phyloP scores from a whole-genome alignment of 495 filamentous ascomycete genomes.

The Podospora sp. region DNA sequence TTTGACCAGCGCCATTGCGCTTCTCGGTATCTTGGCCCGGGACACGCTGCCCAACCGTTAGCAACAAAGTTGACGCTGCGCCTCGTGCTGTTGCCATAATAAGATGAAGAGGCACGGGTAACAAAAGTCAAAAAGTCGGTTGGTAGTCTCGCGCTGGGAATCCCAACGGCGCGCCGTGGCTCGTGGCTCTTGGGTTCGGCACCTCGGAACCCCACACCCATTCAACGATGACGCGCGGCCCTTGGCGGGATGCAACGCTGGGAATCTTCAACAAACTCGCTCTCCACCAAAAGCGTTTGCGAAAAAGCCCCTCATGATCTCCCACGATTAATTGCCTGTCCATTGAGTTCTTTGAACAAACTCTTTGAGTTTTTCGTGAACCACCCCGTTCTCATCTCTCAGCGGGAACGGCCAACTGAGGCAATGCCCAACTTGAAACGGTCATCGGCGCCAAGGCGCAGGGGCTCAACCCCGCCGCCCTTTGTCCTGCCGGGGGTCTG shows the following conservation, averaged over 20 bases:
- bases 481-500: background rate
- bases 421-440: constrained; percentile 3
- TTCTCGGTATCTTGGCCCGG: background rate
- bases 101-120: background rate
- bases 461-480: background rate
- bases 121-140: background rate
- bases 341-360: no score
- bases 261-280: background rate
- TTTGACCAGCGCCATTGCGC: background rate
- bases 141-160: background rate
- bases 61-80: background rate
- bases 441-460: constrained; percentile 4
- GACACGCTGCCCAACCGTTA: background rate
- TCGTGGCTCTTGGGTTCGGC: background rate
- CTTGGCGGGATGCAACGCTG: background rate
- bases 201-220: background rate
- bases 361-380: no score
- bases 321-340: no score
- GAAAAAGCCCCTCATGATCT: no score
- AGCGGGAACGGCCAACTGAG: background rate
- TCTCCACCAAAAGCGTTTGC: background rate
- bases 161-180: background rate
- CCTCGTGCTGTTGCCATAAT: background rate
- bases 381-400: background rate
- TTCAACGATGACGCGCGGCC: constrained; percentile 10